Evolutionary conservation across 2,329 filamentous ascomycete genomes (phyloP).

Genomic region (Alternaria incomplexa): DNA sequence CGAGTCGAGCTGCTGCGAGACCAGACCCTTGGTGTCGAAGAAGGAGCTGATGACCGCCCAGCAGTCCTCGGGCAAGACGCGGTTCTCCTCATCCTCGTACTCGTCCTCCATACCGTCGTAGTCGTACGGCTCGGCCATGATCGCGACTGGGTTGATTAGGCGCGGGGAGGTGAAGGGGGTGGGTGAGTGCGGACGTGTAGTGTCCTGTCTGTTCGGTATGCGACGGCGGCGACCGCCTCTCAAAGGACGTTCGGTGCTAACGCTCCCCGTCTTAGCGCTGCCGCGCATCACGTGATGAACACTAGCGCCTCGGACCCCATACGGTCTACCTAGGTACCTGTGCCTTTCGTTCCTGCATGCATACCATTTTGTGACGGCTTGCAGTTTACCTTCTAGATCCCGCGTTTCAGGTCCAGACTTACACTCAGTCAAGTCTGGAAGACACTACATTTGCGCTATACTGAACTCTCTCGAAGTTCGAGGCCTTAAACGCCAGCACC

Average conservation of each 20-base stretch:
- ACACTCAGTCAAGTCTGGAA: not conserved
- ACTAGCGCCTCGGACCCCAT: not conserved
- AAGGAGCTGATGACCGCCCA: slow-evolving; percentile 98
- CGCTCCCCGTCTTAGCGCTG: not conserved
- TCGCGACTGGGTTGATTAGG: slow-evolving; percentile 19
- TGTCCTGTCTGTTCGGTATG: slow-evolving; percentile 24
- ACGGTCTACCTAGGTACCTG: no score
- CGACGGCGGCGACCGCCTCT: slow-evolving; percentile 33
- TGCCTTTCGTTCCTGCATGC: not conserved
- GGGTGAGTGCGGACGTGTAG: slow-evolving; percentile 20
- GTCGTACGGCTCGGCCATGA: slow-evolving; percentile 55
- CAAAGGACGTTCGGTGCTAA: slow-evolving; percentile 21
- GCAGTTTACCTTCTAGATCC: not conserved
- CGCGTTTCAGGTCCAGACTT: not conserved
- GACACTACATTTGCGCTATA: not conserved
- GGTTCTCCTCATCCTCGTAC: slow-evolving; percentile 68
- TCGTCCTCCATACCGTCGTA: slow-evolving; percentile 50
- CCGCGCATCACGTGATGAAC: not conserved
- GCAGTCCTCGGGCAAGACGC: slow-evolving; percentile 92
- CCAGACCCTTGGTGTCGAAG: slow-evolving; percentile 93
- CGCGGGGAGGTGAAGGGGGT: slow-evolving; percentile 1
- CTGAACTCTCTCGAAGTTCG: not conserved
- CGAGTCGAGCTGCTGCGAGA: slow-evolving; percentile 96
- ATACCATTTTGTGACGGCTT: not conserved
- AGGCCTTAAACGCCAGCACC: not conserved